Evolutionary conservation across 805 yeast genomes (phyloP), one percentile per base, ranked within the genome.

Genomic region (Wickerhamiella galacta): DNA sequence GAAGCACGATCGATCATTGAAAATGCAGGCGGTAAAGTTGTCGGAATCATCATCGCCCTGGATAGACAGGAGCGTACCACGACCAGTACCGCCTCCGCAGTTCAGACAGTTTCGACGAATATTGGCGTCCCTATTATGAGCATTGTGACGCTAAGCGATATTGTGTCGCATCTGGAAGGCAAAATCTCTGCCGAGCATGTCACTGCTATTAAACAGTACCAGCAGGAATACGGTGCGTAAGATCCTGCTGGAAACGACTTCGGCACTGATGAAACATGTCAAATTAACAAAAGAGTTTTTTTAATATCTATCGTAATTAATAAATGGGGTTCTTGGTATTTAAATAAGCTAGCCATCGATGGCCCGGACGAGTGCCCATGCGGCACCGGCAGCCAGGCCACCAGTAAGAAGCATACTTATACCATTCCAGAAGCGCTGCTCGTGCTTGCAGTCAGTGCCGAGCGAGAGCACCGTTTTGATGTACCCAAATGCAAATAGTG

Each of bases 351-450:
- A 59, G 40, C 75, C 17, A 28, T 35, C 94, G 39, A 87, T 72
- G 41, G 75, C 53, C 52, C 73, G 76, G 21, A 87, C 98, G 51
- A 85, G 68, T 28, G 70, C 71, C 93, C 94, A 87, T 8, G 98
- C 98, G 16, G 93, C 79, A 4, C 94, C 93, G 4, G 98, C 96
- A 16, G 98, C 96, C 20, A 78, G 60, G n/a, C 95, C 92, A 25
- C 98, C 98, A 32, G 81, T 85, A n/a, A 76, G 56, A 34, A 82
- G 73, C 96, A 90, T 87, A 57, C 82, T 92, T 14, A 76, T 36
- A 28, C 95, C 96, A 54, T 85, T 95, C 32, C 63, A 58, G 3
- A 76, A 57, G 31, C 55, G 52, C 35, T 41, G 39, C 20, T 29
- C 30, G 15, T 34, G 41, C n/a, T 80, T 66, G 45, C 79, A 70